phyloP scores from a whole-genome alignment of 2,329 filamentous ascomycete species.

The Pseudogymnoascus destructans region DNA sequence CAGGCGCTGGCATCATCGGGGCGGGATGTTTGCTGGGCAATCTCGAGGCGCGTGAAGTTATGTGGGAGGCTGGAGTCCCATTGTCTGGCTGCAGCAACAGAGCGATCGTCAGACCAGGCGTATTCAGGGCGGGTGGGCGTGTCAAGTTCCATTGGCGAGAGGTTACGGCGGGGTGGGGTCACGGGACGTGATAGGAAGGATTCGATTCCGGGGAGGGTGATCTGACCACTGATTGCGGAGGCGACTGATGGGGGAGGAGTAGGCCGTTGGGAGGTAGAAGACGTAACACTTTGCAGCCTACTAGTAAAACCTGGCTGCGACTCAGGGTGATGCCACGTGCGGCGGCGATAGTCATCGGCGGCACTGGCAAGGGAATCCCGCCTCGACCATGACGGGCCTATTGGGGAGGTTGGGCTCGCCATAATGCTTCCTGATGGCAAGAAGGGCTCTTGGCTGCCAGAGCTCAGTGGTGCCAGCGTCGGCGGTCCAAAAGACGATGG shows the following conservation, averaged over 20 bases:
- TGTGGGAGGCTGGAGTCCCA: slow-evolving; percentile 56
- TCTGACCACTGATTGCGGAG: slow-evolving; percentile 29
- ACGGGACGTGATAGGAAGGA: slow-evolving; percentile 60
- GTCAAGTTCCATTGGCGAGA: slow-evolving; percentile 71
- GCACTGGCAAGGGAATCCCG: slow-evolving; percentile 50
- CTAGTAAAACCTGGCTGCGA: slow-evolving; percentile 53
- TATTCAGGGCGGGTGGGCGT: slow-evolving; percentile 20
- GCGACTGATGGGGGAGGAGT: slow-evolving; percentile 35
- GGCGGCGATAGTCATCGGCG: slow-evolving; percentile 63
- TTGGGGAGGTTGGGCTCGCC: slow-evolving; percentile 53
- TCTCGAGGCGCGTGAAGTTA: slow-evolving; percentile 53
- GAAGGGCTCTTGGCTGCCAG: slow-evolving; percentile 42
- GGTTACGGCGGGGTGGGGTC: slow-evolving; percentile 49
- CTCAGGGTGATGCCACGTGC: slow-evolving; percentile 77
- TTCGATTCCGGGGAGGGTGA: slow-evolving; percentile 78
- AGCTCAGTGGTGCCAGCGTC: slow-evolving; percentile 39
- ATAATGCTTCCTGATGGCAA: slow-evolving; percentile 45
- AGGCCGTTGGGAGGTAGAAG: slow-evolving; percentile 40
- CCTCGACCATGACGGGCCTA: slow-evolving; percentile 44
- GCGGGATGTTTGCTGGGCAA: slow-evolving; percentile 39
- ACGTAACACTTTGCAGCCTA: slow-evolving; percentile 62
- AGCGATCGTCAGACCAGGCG: neutral
- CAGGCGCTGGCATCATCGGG: slow-evolving; percentile 40
- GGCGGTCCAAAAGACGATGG: slow-evolving; percentile 39
- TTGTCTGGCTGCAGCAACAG: slow-evolving; percentile 25